A percentile compares a stretch with the other conserved stretches of the same genome.
Evolutionary conservation across 2,329 filamentous ascomycete species (phyloP).

Genomic region (Colletotrichum sp.): DNA sequence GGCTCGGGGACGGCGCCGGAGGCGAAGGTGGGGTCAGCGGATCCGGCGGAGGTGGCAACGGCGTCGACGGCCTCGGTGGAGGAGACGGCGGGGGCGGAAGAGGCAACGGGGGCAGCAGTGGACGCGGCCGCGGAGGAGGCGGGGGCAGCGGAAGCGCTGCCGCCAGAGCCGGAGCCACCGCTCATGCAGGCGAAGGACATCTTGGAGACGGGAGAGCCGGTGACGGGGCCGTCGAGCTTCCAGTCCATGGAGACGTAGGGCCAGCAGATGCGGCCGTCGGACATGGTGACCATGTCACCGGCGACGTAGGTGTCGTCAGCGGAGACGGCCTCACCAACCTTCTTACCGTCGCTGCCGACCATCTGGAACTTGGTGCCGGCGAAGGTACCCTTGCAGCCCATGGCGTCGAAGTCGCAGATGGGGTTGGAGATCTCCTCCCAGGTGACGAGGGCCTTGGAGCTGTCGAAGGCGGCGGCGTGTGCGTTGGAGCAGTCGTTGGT

Average conservation of each 20-base stretch:
- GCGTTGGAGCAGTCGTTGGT: conserved; percentile 62
- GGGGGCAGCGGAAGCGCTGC: conserved; percentile 31
- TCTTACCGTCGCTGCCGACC: conserved; percentile 54
- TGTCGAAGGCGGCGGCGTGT: conserved; percentile 61
- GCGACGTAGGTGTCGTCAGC: conserved; percentile 62
- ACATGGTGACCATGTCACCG: conserved; percentile 66
- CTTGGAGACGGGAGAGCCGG: conserved; percentile 36
- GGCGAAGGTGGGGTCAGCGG: conserved; percentile 1
- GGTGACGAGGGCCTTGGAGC: conserved; percentile 56
- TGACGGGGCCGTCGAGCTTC: conserved; percentile 40
- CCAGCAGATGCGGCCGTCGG: conserved; percentile 66
- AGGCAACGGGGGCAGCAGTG: not conserved
- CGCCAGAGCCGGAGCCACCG: conserved; percentile 43
- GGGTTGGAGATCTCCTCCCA: conserved; percentile 67
- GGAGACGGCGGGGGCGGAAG: not conserved
- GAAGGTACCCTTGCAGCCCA: conserved; percentile 65
- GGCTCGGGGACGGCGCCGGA: conserved; percentile 1
- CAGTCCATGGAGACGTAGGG: conserved; percentile 63
- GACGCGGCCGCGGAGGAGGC: conserved; percentile 23
- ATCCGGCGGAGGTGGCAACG: not conserved
- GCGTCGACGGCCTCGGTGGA: not conserved
- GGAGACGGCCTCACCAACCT: conserved; percentile 54
- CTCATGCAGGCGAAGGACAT: conserved; percentile 59
- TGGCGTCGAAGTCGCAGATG: conserved; percentile 59
- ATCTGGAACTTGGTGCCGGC: conserved; percentile 65